Evolutionary conservation across 768 basidiomycete species (phyloP).

Genomic region (Pleurotus tuoliensis): DNA sequence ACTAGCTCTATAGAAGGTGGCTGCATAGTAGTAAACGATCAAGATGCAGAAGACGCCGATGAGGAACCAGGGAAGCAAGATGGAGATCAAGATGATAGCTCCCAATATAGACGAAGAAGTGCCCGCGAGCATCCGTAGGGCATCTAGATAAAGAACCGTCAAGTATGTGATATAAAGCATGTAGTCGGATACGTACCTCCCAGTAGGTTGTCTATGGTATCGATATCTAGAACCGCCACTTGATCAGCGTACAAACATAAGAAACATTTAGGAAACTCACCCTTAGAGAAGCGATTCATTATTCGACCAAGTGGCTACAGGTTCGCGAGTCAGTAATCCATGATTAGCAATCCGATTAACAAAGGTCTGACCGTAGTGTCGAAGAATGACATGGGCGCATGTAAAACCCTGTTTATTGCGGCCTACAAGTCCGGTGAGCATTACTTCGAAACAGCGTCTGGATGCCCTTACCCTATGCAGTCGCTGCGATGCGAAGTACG

Average conservation of each 20-base stretch:
- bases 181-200: conserved; percentile 35
- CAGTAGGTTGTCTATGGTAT: conserved; percentile 74
- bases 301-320: conserved; percentile 75
- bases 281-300: conserved; percentile 88
- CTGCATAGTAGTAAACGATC: conserved; percentile 63
- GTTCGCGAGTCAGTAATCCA: conserved; percentile 6
- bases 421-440: conserved; percentile 27
- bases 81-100: conserved; percentile 73
- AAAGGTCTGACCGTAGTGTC: conserved; percentile 57
- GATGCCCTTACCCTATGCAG: not conserved
- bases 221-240: conserved; percentile 46
- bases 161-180: not conserved
- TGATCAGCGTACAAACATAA: conserved; percentile 6
- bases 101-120: conserved; percentile 68
- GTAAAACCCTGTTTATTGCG: conserved; percentile 68
- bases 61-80: conserved; percentile 81
- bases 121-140: conserved; percentile 65
- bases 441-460: not conserved
- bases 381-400: conserved; percentile 88
- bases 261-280: conserved; percentile 21
- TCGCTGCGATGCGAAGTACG: conserved; percentile 8
- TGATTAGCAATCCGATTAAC: not conserved
- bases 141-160: conserved; percentile 34
- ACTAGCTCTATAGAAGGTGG: conserved; percentile 62
- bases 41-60: conserved; percentile 63